Conservation (phyloP, 2,329 filamentous ascomycete species). For the Penicillium palitans region DNA sequence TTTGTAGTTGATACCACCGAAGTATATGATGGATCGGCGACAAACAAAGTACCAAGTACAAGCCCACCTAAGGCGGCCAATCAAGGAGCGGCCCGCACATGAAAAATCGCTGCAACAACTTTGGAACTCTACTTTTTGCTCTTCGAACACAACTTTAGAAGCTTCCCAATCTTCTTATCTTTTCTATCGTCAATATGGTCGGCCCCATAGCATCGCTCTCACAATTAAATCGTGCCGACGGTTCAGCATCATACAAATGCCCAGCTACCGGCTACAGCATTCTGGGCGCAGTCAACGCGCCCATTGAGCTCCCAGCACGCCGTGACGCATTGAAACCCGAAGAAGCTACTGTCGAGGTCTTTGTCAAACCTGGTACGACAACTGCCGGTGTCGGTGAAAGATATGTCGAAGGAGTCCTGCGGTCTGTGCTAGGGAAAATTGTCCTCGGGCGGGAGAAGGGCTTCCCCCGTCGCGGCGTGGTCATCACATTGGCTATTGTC, state of each 20-base stretch:
- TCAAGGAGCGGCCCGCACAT: slow-evolving; percentile 20
- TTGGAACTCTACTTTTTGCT: not conserved
- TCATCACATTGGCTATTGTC: slow-evolving; percentile 45
- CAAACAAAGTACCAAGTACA: slow-evolving; percentile 2
- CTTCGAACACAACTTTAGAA: not conserved
- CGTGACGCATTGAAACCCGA: slow-evolving; percentile 83
- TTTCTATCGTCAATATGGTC: slow-evolving; percentile 32
- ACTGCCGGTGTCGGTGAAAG: slow-evolving; percentile 81
- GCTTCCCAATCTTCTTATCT: not conserved
- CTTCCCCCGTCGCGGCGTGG: slow-evolving; percentile 45
- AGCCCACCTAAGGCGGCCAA: slow-evolving; percentile 13
- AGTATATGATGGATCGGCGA: not conserved
- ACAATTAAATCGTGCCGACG: slow-evolving; percentile 40
- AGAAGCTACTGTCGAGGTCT: slow-evolving; percentile 85
- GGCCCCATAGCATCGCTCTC: slow-evolving; percentile 38
- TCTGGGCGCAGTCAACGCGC: slow-evolving; percentile 85
- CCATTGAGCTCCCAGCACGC: slow-evolving; percentile 77
- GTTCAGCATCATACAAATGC: slow-evolving; percentile 45
- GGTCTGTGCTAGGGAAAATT: slow-evolving; percentile 38
- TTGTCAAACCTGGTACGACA: slow-evolving; percentile 80
- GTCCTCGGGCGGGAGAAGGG: slow-evolving; percentile 46
- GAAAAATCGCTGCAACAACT: slow-evolving; percentile 18
- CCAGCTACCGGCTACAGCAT: slow-evolving; percentile 68
- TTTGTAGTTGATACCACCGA: not conserved
- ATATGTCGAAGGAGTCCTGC: slow-evolving; percentile 68